Evolutionary conservation across 208 protist species (phyloP), one percentile per base, ranked within the genome.

Genomic region (Lotmaria passim): DNA sequence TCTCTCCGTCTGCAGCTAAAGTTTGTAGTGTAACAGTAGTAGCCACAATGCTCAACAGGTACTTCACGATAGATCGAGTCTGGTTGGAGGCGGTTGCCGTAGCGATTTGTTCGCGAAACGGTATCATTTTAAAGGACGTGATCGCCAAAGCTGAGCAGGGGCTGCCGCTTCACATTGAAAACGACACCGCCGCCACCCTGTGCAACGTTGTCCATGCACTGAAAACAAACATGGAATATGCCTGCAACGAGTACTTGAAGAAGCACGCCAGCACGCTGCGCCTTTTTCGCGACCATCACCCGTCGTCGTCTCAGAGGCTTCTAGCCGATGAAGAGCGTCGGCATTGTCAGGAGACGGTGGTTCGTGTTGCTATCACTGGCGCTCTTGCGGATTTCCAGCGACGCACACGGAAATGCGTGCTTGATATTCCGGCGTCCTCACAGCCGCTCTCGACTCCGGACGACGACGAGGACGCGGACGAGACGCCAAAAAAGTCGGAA

Each of bases 351-450:
- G 78, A 86, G 38, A 78, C 81, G 10, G 58, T 84, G 66, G 74
- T 79, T 57, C 83, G 90, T 17, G 79, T 85, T 7, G 85, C 85
- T 17, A 64, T 83, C 10, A 89, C 86, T 2, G 86, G 86, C 6
- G 85, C 86, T 5, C 47, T 94, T 8, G 81, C 70, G n/a, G 50
- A 64, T 1, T 85, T 70, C 48, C 78, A 90, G 36, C 77, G 70
- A 14, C 26, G 50, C 6, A 50, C 47, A 31, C 55, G 58, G 7
- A 55, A 61, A 23, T 79, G 61, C 43, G 48, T 69, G 11, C 50
- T 44, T 52, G 62, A 67, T 28, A 41, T 75, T 19, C 39, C 31
- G 2, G 26, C 39, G 6, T 60, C 47, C 12, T 56, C 38, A 15
- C 47, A 56, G 36, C 34, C 38, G 8, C 51, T 55, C 5, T 17